phyloP scores from a whole-genome alignment of 495 filamentous ascomycete genomes.

The Penicillium salamii region DNA sequence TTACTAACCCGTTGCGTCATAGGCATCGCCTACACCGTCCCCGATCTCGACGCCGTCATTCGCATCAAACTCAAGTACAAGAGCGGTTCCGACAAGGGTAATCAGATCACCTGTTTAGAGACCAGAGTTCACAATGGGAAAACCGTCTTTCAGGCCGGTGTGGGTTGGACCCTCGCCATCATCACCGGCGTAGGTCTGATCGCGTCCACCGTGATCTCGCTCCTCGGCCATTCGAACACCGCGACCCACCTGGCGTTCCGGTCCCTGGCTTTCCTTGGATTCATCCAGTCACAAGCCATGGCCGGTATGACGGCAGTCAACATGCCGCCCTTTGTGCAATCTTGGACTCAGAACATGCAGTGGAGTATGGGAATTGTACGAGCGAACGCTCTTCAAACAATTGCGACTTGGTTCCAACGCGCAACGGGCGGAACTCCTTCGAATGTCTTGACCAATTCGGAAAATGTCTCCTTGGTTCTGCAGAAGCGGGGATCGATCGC shows the following conservation, averaged over 20 bases:
- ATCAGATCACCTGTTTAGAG: conserved; percentile 75
- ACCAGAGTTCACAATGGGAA: conserved; percentile 86
- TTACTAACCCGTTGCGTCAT: conserved; percentile 9
- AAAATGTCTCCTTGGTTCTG: conserved; percentile 75
- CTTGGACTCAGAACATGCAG: conserved; percentile 97
- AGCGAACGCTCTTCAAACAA: conserved; percentile 76
- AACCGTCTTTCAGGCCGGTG: conserved; percentile 82
- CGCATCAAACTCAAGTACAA: conserved; percentile 70
- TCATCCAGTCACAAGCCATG: conserved; percentile 94
- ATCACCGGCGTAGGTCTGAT: conserved; percentile 79
- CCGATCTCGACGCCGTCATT: conserved; percentile 86
- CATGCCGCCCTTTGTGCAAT: conserved; percentile 81
- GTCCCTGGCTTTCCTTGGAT: conserved; percentile 88
- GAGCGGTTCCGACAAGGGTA: conserved; percentile 37
- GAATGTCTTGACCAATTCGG: conserved; percentile 67
- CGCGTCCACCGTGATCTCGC: conserved; percentile 73
- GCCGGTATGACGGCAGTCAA: conserved; percentile 76
- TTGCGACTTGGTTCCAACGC: conserved; percentile 94
- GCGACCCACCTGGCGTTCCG: conserved; percentile 92
- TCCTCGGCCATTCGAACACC: conserved; percentile 85
- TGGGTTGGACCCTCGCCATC: conserved; percentile 83
- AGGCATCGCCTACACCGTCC: conserved; percentile 80
- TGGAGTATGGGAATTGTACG: conserved; percentile 97
- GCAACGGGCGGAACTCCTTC: conserved; percentile 86
- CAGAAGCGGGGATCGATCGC: conserved; percentile 63